Evolutionary conservation across 805 yeast species (phyloP).

Genomic region (Wickerhamiella domercqiae): DNA sequence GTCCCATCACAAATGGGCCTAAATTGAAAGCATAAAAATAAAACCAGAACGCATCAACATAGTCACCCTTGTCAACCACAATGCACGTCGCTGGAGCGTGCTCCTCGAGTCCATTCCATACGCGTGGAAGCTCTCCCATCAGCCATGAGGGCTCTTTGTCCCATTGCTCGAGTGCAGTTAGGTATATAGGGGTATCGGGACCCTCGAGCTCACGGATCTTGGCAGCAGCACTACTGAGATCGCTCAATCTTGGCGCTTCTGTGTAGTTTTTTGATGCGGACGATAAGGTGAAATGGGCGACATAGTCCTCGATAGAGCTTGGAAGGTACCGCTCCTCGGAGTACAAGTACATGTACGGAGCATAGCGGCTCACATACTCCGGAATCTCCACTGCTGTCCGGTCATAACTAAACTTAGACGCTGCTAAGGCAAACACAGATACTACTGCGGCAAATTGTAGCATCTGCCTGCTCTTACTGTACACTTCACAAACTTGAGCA

Average conservation of each 20-base stretch:
- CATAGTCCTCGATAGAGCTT: constrained; percentile 59
- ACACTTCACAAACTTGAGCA: no score
- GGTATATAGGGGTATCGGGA: constrained; percentile 29
- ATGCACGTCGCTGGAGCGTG: constrained; percentile 76
- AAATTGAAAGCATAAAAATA: constrained; percentile 85
- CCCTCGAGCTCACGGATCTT: constrained; percentile 23
- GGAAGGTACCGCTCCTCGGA: constrained; percentile 82
- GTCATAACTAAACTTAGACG: no score
- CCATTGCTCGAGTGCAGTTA: constrained; percentile 61
- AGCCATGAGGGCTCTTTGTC: constrained; percentile 53
- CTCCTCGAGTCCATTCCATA: constrained; percentile 54
- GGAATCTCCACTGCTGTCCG: no score
- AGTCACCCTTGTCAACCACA: constrained; percentile 71
- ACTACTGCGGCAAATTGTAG: no score
- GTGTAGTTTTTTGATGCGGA: constrained; percentile 29
- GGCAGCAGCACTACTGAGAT: constrained; percentile 5
- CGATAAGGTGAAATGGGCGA: constrained; percentile 46
- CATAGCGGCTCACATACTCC: constrained; percentile 19
- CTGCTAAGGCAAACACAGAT: no score
- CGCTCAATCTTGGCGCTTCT: constrained; percentile 14
- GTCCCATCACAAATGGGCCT: constrained; percentile 96
- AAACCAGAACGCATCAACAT: constrained; percentile 95
- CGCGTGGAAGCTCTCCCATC: constrained; percentile 55
- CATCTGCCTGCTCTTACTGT: no score
- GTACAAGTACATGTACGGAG: constrained; percentile 71